Evolutionary conservation across 169 alveolate species (phyloP).

Genomic region (Cystoisospora suis): DNA sequence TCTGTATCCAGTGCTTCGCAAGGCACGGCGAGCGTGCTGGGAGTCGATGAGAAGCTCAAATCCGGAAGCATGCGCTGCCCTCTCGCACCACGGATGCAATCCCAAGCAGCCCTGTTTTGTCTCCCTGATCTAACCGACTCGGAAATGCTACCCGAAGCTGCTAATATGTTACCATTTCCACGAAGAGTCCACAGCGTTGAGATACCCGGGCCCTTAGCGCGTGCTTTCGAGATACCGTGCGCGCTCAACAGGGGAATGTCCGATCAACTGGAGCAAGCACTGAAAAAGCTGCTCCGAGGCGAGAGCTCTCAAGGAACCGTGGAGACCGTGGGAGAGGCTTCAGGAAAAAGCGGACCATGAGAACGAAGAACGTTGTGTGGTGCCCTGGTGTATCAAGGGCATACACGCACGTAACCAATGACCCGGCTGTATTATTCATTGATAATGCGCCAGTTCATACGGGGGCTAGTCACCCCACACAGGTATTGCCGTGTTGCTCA

Average conservation of each 20-base stretch:
- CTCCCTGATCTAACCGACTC: neutral
- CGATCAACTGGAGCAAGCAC: neutral
- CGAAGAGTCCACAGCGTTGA: neutral
- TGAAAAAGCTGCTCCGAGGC: too few species aligned
- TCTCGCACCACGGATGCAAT: constrained; percentile 5
- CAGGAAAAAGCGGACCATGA: too few species aligned
- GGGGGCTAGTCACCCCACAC: too few species aligned
- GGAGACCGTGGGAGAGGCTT: too few species aligned
- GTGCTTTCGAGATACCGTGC: neutral
- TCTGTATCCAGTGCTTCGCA: neutral
- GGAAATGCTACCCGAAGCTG: constrained; percentile 8
- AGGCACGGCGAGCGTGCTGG: neutral
- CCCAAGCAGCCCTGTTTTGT: neutral
- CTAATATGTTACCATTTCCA: neutral
- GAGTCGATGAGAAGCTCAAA: neutral
- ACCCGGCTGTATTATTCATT: too few species aligned
- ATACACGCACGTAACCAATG: too few species aligned
- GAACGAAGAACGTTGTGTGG: too few species aligned
- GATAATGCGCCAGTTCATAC: too few species aligned
- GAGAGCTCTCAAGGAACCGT: too few species aligned
- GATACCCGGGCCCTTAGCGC: neutral
- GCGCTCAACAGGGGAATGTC: neutral
- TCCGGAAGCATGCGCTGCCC: neutral
- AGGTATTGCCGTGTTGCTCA: too few species aligned
- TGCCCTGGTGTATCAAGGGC: too few species aligned